Percentiles rank a stretch among this genome's conserved stretches.
Evolutionary conservation across 2,329 filamentous ascomycete species (phyloP).

Genomic region (Venturia carpophila): DNA sequence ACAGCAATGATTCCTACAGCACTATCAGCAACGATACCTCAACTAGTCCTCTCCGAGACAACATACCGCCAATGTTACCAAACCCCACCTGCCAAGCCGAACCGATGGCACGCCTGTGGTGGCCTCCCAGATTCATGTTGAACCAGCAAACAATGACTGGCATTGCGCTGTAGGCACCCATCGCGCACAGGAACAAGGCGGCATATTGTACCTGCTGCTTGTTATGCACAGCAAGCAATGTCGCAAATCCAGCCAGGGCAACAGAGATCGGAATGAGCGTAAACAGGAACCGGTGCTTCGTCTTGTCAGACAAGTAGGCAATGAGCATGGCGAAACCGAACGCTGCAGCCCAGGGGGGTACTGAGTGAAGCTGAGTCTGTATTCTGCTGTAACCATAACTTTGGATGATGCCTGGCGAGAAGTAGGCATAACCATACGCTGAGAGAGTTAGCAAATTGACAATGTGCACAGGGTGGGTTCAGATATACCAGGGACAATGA

Average conservation of each 20-base stretch:
- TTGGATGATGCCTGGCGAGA: conserved; percentile 42
- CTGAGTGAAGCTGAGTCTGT: conserved; percentile 46
- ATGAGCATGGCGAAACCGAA: conserved; percentile 73
- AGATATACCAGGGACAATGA: conserved; percentile 18
- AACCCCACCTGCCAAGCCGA: conserved; percentile 37
- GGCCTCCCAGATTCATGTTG: conserved; percentile 47
- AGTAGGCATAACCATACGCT: conserved; percentile 36
- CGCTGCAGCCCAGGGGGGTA: conserved; percentile 59
- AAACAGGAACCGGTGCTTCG: conserved; percentile 68
- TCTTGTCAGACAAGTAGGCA: conserved; percentile 63
- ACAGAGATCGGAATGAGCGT: conserved; percentile 60
- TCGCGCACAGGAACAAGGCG: conserved; percentile 72
- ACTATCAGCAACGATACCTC: conserved; percentile 25
- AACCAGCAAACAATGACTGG: conserved; percentile 62
- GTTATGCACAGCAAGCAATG: conserved; percentile 64
- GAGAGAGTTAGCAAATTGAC: not conserved
- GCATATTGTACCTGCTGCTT: conserved; percentile 56
- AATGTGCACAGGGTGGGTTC: not conserved
- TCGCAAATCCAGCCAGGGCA: conserved; percentile 65
- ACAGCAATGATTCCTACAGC: conserved; percentile 46
- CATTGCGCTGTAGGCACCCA: conserved; percentile 80
- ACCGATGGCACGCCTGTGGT: conserved; percentile 43
- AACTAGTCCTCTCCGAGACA: not conserved
- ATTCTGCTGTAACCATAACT: conserved; percentile 45
- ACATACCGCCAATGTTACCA: conserved; percentile 12